Conservation (phyloP, 306 rosid genomes). For the Mucuna pruriens region DNA sequence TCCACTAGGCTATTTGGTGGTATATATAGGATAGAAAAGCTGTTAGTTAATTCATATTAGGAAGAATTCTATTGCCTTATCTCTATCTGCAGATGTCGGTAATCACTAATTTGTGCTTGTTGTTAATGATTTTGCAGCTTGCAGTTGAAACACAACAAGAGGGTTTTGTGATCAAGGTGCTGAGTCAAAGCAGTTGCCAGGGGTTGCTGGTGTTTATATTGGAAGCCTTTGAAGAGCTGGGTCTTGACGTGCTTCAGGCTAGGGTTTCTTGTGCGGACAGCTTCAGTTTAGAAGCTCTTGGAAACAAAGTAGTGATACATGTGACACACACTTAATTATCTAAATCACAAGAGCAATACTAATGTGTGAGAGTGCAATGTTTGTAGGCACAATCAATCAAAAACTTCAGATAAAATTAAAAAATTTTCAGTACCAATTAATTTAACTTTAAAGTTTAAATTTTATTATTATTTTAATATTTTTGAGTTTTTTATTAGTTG, state of each 20-base stretch:
- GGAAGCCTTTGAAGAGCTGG: slow-evolving; percentile 70
- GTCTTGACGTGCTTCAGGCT: slow-evolving; percentile 70
- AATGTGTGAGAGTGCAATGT: neutral
- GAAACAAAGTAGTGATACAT: slow-evolving; percentile 46
- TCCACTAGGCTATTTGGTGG: neutral
- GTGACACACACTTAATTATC: neutral
- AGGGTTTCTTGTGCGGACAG: slow-evolving; percentile 67
- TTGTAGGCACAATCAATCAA: neutral
- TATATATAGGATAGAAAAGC: neutral
- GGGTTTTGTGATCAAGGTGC: slow-evolving; percentile 58
- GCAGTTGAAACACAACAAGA: slow-evolving; percentile 50
- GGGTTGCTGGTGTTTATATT: slow-evolving; percentile 67
- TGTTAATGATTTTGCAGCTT: slow-evolving; percentile 40
- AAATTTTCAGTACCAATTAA: neutral
- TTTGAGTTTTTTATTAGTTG: neutral
- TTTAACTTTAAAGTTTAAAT: neutral
- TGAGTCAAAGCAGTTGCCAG: slow-evolving; percentile 47
- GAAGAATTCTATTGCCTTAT: neutral
- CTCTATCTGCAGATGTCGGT: neutral
- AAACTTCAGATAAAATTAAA: neutral
- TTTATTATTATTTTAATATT: neutral
- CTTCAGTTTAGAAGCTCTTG: slow-evolving; percentile 61
- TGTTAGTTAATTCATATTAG: neutral
- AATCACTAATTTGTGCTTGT: neutral
- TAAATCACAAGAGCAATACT: neutral